These are phyloP conservation scores for Penicillium maclennaniae DNA, from an alignment of 495 filamentous ascomycete species.

Conservation along the genomic window DNA sequence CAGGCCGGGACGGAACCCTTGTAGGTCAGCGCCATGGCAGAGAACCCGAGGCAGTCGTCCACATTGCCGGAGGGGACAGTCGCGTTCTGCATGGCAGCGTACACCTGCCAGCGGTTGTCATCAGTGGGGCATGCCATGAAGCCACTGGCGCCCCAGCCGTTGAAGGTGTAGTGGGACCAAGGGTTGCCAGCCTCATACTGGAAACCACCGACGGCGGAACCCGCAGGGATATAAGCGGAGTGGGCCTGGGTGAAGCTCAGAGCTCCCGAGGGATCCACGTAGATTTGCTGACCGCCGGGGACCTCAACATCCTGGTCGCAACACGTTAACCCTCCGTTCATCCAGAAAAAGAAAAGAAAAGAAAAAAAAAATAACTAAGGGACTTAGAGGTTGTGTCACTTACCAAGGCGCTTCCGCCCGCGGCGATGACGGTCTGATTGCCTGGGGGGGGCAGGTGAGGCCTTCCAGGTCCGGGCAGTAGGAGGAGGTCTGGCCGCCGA, in stretches of 20 bases:
- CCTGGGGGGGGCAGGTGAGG: constrained; percentile 37
- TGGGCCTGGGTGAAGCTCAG: constrained; percentile 60
- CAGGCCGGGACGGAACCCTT: constrained; percentile 31
- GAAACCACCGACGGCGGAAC: constrained; percentile 47
- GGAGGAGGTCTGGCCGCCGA: constrained; percentile 36
- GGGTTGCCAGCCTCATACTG: constrained; percentile 23
- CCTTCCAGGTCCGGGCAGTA: constrained; percentile 34
- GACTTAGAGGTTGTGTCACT: constrained; percentile 6
- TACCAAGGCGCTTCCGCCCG: constrained; percentile 37
- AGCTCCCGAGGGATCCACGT: constrained; percentile 52
- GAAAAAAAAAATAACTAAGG: too few species aligned
- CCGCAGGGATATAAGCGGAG: constrained; percentile 52
- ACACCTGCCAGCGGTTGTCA: constrained; percentile 42
- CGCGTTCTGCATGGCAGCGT: constrained; percentile 34
- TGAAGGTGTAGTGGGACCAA: constrained; percentile 29
- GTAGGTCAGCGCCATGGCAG: constrained; percentile 28
- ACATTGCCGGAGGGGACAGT: constrained; percentile 39
- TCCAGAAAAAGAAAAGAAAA: neutral
- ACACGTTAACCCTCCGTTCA: constrained; percentile 1
- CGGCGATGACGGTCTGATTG: constrained; percentile 38
- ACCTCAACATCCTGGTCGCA: constrained; percentile 54
- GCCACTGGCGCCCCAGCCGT: constrained; percentile 30
- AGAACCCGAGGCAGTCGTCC: constrained; percentile 39
- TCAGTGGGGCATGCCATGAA: constrained; percentile 45
- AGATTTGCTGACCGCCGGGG: constrained; percentile 64